Evolutionary conservation across 352 stramenopile species (phyloP).

Genomic region (Phytophthora aleatoria): DNA sequence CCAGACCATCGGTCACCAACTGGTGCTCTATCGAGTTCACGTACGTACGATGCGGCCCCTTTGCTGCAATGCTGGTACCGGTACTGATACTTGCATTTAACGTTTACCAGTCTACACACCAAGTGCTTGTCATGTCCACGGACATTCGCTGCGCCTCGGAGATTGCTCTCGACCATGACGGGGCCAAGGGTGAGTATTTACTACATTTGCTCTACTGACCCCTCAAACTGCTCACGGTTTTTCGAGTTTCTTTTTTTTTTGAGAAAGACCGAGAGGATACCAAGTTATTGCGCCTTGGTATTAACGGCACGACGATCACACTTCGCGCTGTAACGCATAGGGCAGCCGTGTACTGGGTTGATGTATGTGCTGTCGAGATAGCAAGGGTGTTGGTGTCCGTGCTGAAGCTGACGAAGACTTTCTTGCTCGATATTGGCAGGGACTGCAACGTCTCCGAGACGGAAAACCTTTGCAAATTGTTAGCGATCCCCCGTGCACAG

Average conservation of each 20-base stretch:
- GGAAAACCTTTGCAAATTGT: slow-evolving; percentile 49
- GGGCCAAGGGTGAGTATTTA: slow-evolving; percentile 16
- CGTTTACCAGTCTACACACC: slow-evolving; percentile 55
- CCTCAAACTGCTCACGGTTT: neutral
- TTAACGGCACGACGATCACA: slow-evolving; percentile 71
- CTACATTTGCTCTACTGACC: neutral
- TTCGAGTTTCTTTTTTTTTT: neutral
- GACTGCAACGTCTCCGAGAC: slow-evolving; percentile 54
- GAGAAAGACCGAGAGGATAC: slow-evolving; percentile 39
- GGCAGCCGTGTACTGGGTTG: slow-evolving; percentile 71
- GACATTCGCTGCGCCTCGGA: slow-evolving; percentile 67
- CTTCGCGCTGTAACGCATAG: slow-evolving; percentile 71
- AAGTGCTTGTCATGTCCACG: slow-evolving; percentile 75
- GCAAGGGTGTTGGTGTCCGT: neutral
- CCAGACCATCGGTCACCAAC: slow-evolving; percentile 69
- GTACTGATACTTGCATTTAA: slow-evolving; percentile 5
- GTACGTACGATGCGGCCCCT: slow-evolving; percentile 31
- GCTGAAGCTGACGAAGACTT: slow-evolving; percentile 1
- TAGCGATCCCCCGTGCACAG: slow-evolving; percentile 50
- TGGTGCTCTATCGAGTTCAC: slow-evolving; percentile 74
- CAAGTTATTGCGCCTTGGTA: slow-evolving; percentile 56
- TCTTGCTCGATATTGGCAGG: slow-evolving; percentile 26
- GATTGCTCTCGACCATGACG: slow-evolving; percentile 52
- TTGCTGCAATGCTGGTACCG: slow-evolving; percentile 4
- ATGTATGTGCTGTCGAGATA: slow-evolving; percentile 35